Evolutionary conservation across 345 rosid genomes (phyloP).

Genomic region (Abelmoschus esculentus): DNA sequence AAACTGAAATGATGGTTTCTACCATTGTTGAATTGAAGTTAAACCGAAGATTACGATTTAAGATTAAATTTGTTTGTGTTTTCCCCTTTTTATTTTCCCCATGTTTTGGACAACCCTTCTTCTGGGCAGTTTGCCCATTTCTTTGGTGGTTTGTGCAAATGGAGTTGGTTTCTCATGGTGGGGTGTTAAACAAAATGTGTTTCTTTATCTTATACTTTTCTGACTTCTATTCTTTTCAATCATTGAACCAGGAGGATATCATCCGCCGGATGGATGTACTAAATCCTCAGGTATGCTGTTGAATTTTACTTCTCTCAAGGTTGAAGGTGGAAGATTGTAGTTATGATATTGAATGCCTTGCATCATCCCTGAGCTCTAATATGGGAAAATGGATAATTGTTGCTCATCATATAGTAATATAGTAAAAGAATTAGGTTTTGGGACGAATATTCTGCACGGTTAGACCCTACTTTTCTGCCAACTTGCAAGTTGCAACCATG

Average conservation of each 20-base stretch:
- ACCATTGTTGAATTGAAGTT: not conserved
- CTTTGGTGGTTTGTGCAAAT: not conserved
- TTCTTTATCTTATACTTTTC: not conserved
- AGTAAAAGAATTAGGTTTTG: not conserved
- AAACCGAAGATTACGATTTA: not conserved
- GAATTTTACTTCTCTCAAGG: not conserved
- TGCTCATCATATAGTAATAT: not conserved
- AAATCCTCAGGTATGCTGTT: conserved; percentile 71
- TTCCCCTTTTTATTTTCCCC: not conserved
- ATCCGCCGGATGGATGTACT: conserved; percentile 56
- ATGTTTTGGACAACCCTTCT: not conserved
- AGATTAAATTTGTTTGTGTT: not conserved
- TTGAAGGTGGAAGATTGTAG: not conserved
- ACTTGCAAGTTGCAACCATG: not conserved
- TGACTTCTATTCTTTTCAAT: not conserved
- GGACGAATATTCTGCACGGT: not conserved
- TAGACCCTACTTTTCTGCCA: not conserved
- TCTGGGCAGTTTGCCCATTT: not conserved
- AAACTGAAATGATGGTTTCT: not conserved
- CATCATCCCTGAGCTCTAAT: not conserved
- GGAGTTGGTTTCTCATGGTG: not conserved
- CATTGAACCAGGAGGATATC: conserved; percentile 57
- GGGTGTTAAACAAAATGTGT: not conserved
- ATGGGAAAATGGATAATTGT: not conserved
- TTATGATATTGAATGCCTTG: not conserved